Conservation (phyloP, 2,329 filamentous ascomycete genomes). For the Clarireedia monteithiana region DNA sequence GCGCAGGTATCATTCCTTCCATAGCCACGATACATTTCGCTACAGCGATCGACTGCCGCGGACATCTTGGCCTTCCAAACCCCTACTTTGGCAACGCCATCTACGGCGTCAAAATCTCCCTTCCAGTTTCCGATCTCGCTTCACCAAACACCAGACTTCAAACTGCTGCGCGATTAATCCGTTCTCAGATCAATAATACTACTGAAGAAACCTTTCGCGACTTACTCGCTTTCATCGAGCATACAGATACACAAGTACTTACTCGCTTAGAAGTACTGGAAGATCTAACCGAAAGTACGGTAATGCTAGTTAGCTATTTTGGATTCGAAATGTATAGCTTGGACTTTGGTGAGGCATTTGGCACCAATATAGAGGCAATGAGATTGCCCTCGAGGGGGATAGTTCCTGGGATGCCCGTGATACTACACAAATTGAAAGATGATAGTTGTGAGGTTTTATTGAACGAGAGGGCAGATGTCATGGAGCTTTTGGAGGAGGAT, state of each 20-base stretch:
- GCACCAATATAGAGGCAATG: too few relatives aligned
- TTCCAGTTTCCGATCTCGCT: background rate
- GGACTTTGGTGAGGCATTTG: background rate
- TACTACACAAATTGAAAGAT: background rate
- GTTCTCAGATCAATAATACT: too few relatives aligned
- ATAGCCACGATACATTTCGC: background rate
- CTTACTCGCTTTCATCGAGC: background rate
- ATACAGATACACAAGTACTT: background rate
- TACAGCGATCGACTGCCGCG: background rate
- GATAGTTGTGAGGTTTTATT: background rate
- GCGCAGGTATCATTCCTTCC: background rate
- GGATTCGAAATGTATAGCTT: background rate
- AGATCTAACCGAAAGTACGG: background rate
- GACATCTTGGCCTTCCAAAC: background rate
- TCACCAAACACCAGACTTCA: background rate
- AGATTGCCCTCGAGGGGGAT: background rate
- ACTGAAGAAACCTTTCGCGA: background rate
- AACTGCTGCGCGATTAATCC: too few relatives aligned
- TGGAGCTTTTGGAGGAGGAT: too few relatives aligned
- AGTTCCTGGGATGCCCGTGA: background rate
- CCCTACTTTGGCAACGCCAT: background rate
- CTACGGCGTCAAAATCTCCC: background rate
- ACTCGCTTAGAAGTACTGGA: background rate
- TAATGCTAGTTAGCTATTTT: background rate
- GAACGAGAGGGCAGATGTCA: background rate